A percentile compares a stretch with the other conserved stretches of the same genome.
These are phyloP conservation scores for Ophiostoma sp. DNA, from an alignment of 2,329 filamentous ascomycete species.

Conservation along the genomic window DNA sequence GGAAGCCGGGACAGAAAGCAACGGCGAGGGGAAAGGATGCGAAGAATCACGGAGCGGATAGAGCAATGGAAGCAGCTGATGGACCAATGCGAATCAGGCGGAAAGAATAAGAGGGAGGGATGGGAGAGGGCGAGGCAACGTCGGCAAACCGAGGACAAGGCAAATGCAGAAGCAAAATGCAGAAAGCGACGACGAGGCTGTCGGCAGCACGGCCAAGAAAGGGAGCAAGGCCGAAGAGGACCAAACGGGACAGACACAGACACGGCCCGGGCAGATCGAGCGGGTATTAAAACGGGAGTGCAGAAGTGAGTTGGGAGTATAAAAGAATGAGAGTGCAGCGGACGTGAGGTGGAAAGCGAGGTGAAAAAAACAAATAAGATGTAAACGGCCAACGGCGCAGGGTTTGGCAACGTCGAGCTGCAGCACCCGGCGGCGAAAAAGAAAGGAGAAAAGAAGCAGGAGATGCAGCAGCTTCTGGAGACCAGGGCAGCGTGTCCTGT, in stretches of 20 bases:
- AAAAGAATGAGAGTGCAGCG: no score
- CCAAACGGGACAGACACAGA: conserved; percentile 12
- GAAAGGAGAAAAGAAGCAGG: background rate
- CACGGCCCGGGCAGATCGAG: background rate
- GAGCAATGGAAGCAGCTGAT: background rate
- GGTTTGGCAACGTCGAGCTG: background rate
- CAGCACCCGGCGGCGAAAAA: conserved; percentile 1
- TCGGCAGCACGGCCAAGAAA: conserved; percentile 13
- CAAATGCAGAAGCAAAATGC: background rate
- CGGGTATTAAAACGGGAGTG: background rate
- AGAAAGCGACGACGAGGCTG: background rate
- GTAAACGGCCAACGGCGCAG: background rate
- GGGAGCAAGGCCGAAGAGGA: conserved; percentile 14
- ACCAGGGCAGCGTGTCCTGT: background rate
- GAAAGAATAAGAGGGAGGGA: background rate
- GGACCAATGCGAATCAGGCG: no score
- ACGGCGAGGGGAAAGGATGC: background rate
- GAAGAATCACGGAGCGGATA: background rate
- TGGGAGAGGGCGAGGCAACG: background rate
- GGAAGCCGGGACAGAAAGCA: background rate
- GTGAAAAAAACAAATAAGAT: background rate
- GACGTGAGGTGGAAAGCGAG: background rate
- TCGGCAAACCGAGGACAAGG: background rate
- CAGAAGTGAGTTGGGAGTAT: background rate
- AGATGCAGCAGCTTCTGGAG: conserved; percentile 4